Evolutionary conservation across 73 alveolate genomes (phyloP).

Genomic region (Paramecium octaurelia): DNA sequence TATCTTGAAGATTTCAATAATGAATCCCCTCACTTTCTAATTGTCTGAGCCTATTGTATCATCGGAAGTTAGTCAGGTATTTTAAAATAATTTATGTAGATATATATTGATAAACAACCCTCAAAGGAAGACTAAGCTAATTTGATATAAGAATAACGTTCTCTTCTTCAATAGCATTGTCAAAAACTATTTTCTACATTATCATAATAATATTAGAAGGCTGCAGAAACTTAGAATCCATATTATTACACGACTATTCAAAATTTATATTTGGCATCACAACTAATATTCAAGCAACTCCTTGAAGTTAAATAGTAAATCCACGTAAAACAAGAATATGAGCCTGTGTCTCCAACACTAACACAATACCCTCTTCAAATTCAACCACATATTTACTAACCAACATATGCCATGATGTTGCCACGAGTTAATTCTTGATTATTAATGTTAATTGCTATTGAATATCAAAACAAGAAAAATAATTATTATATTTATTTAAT

Average conservation of each 20-base stretch:
- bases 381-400: neutral
- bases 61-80: slow-evolving; percentile 33
- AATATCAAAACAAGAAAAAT: neutral
- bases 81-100: neutral
- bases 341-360: neutral
- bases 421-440: neutral
- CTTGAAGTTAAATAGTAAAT: neutral
- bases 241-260: neutral
- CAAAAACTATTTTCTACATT: neutral
- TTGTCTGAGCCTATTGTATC: neutral
- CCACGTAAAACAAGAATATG: neutral
- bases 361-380: neutral
- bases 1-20: neutral
- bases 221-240: neutral
- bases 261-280: neutral
- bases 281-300: neutral
- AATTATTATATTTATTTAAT: neutral
- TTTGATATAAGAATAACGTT: neutral
- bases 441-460: neutral
- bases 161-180: neutral
- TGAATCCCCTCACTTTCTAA: neutral
- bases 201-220: neutral
- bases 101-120: slow-evolving; percentile 42
- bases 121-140: neutral
- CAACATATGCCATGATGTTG: neutral